phyloP scores from a whole-genome alignment of 306 rosid species.

The Fragaria nilgerrensis region DNA sequence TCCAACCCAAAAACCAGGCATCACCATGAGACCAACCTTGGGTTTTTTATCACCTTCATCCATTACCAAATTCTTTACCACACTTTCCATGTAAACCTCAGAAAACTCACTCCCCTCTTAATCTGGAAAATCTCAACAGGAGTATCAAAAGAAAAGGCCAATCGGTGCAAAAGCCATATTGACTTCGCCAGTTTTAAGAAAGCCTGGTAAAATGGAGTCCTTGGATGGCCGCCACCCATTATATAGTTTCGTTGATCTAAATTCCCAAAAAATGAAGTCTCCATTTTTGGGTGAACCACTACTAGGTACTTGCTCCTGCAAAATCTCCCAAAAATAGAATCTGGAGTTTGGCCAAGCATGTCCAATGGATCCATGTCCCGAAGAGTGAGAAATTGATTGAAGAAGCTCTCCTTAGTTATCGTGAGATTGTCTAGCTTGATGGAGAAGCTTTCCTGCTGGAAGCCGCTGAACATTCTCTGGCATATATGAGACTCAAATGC shows the following conservation, averaged over 20 bases:
- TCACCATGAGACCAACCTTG: slow-evolving; percentile 88
- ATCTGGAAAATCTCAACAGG: slow-evolving; percentile 85
- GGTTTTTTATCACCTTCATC: slow-evolving; percentile 72
- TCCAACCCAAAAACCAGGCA: slow-evolving; percentile 92
- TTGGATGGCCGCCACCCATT: slow-evolving; percentile 92
- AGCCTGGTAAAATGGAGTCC: slow-evolving; percentile 96
- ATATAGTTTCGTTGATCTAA: slow-evolving; percentile 85
- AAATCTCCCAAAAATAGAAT: slow-evolving; percentile 84
- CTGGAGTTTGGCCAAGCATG: slow-evolving; percentile 90
- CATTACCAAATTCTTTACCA: slow-evolving; percentile 73
- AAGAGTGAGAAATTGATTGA: slow-evolving; percentile 77
- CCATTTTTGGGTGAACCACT: slow-evolving; percentile 96
- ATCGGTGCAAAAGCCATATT: slow-evolving; percentile 90
- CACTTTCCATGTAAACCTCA: slow-evolving; percentile 92
- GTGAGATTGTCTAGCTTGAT: slow-evolving; percentile 53
- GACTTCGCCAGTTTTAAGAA: slow-evolving; percentile 86
- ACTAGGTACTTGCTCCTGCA: slow-evolving; percentile 88
- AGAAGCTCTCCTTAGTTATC: slow-evolving; percentile 65
- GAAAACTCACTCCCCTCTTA: slow-evolving; percentile 86
- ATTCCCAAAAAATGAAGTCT: slow-evolving; percentile 92
- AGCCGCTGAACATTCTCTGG: slow-evolving; percentile 92
- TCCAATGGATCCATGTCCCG: slow-evolving; percentile 93
- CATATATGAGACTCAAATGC: slow-evolving; percentile 97
- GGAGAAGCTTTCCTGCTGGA: slow-evolving; percentile 81
- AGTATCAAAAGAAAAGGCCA: slow-evolving; percentile 84